These are phyloP conservation scores for Arachis stenosperma DNA, from an alignment of 306 rosid species.

Conservation along the genomic window DNA sequence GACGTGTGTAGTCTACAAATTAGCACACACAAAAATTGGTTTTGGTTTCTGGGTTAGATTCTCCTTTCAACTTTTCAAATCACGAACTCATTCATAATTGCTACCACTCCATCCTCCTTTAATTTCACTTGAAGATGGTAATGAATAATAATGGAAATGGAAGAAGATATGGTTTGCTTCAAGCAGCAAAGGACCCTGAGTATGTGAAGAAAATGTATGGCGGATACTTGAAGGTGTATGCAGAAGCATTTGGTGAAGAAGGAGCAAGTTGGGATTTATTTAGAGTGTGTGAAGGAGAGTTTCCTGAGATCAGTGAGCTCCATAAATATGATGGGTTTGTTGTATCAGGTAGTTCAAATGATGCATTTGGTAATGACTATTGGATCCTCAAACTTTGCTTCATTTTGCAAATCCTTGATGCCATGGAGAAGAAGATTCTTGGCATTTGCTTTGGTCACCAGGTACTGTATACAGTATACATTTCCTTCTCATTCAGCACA, in stretches of 20 bases:
- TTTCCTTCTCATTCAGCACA: background rate
- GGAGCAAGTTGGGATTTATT: slow-evolving; percentile 72
- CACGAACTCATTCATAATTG: background rate
- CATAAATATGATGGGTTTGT: slow-evolving; percentile 66
- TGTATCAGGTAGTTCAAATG: slow-evolving; percentile 60
- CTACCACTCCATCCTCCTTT: background rate
- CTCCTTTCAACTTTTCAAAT: background rate
- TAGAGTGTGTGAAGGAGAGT: slow-evolving; percentile 60
- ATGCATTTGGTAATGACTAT: slow-evolving; percentile 62
- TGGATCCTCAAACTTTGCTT: slow-evolving; percentile 68
- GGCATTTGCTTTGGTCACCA: slow-evolving; percentile 85
- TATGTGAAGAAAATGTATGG: slow-evolving; percentile 60
- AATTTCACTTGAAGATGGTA: slow-evolving; percentile 9
- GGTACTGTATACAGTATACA: slow-evolving; percentile 38
- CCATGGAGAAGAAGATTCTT: slow-evolving; percentile 69
- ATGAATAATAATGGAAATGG: background rate
- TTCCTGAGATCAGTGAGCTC: slow-evolving; percentile 54
- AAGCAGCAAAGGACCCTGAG: slow-evolving; percentile 64
- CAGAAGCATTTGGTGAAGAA: slow-evolving; percentile 62
- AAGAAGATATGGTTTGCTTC: slow-evolving; percentile 57
- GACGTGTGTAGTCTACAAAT: background rate
- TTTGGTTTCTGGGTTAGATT: background rate
- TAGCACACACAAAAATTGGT: background rate
- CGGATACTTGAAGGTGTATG: slow-evolving; percentile 63
- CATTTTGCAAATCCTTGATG: slow-evolving; percentile 57